Base-by-base conservation (phyloP, 2,329 filamentous ascomycete species). In the Aaosphaeria pasadenensis region DNA sequence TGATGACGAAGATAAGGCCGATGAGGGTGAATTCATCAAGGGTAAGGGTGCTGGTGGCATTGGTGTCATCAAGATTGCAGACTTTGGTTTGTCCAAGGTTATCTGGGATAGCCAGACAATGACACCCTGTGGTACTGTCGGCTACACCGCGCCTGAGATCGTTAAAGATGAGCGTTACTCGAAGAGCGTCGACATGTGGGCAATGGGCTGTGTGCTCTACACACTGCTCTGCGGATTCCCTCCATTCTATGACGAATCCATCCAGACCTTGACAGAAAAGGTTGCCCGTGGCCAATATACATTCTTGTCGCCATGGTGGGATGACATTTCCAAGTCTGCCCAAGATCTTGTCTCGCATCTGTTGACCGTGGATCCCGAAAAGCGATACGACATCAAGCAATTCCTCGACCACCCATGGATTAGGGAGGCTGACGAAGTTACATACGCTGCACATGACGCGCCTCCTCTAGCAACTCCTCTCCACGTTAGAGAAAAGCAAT, bases 131-230 rank as follows among this genome's bases (percentile, higher is more conserved):
- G 94, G 94, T 49, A 99, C 94, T 0, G 94, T 97, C 48, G 94
- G 94, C 39, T 99, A 99, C 74, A 97, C 94, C 4, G 94, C 94
- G 4, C 94, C 94, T 6, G 94, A 99, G 68, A 99, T 99, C 54
- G 94, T 99, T 69, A 97, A 97, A 74, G 94, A 99, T 72, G 94
- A 99, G 74, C 85, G 91, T 24, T 99, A 99, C 72, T 97, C 92
- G 35, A 99, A 97, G 78, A 95, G 90, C 44, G 94, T 99, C 41
- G 94, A 99, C 66, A 99, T 99, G 94, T 99, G 94, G 94, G 94
- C 94, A 4, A 74, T 99, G 31, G 94, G 94, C 11, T 99, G 94
- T 68, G 94, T 99, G 7, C 78, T 99, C 5, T 99, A 99, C 76
- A 99, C 94, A 1, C 77, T 99, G 1, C 86, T 99, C 11, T 99